Percentiles rank a stretch among this genome's conserved stretches.
phyloP scores from a whole-genome alignment of 768 basidiomycete species.

The Rhizopogon vinicolor region DNA sequence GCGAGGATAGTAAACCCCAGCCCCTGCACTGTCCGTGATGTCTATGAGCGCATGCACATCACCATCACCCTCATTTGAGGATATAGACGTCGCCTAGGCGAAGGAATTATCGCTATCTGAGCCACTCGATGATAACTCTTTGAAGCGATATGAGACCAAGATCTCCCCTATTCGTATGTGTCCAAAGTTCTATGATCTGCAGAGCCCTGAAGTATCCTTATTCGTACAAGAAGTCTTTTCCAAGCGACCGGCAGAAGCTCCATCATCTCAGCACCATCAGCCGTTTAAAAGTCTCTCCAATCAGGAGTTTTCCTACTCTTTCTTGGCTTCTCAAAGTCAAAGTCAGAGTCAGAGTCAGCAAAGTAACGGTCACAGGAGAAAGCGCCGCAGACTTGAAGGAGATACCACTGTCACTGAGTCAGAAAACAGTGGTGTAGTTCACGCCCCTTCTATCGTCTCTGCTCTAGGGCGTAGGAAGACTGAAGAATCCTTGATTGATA shows the following conservation, averaged over 20 bases:
- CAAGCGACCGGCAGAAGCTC: no score
- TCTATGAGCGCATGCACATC: constrained; percentile 9
- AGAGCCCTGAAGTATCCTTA: neutral
- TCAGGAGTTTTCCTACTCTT: neutral
- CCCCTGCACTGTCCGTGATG: neutral
- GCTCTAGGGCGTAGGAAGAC: no score
- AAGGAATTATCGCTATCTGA: no score
- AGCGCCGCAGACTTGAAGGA: neutral
- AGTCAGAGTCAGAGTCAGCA: neutral
- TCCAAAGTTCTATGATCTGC: neutral
- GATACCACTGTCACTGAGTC: neutral
- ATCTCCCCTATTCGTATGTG: neutral
- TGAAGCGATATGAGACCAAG: neutral
- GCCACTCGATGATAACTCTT: neutral
- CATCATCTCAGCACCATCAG: neutral
- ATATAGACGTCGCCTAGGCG: neutral
- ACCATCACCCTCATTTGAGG: constrained; percentile 7
- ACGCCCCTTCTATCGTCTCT: neutral
- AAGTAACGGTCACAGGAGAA: neutral
- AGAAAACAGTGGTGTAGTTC: neutral
- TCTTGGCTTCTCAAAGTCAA: neutral
- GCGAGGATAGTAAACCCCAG: neutral
- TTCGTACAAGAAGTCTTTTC: neutral
- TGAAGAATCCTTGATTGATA: neutral
- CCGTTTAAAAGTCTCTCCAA: constrained; percentile 17